Conservation (phyloP, 164 flowering plant species). For the Dillenia suffruticosa region DNA sequence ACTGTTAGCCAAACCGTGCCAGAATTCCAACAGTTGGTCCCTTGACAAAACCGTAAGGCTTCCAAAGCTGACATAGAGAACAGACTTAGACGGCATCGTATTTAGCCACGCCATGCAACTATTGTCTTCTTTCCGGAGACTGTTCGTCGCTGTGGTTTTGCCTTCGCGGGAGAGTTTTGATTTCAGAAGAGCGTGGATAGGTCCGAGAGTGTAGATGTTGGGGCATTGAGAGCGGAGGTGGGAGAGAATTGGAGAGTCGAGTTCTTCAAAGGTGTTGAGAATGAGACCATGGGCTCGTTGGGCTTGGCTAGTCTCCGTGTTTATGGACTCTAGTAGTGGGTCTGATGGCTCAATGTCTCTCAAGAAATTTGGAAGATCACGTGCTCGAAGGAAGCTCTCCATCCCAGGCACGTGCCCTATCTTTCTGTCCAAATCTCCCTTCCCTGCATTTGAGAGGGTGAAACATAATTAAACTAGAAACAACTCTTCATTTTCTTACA, state of each 20-base stretch:
- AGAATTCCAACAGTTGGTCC: conserved; percentile 36
- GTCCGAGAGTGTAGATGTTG: conserved; percentile 40
- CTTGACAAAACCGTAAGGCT: conserved; percentile 20
- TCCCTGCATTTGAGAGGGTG: conserved; percentile 10
- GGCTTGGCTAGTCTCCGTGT: not conserved
- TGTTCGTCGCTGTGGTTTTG: conserved; percentile 1
- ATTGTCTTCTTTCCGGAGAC: conserved; percentile 32
- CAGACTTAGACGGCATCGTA: conserved; percentile 31
- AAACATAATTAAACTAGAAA: no score
- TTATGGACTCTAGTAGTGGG: conserved; percentile 1
- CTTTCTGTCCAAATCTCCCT: conserved; percentile 30
- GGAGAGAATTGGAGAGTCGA: conserved; percentile 27
- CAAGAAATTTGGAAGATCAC: conserved; percentile 38
- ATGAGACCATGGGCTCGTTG: conserved; percentile 21
- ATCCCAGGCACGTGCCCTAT: conserved; percentile 27
- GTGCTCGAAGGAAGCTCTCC: conserved; percentile 32
- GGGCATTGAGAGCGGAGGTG: conserved; percentile 19
- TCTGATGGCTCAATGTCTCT: conserved; percentile 10
- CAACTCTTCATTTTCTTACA: no score
- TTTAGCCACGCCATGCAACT: conserved; percentile 60
- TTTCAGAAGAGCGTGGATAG: conserved; percentile 29
- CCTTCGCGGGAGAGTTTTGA: not conserved
- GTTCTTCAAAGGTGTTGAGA: conserved; percentile 42
- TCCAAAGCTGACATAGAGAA: conserved; percentile 63
- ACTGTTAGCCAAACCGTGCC: conserved; percentile 47